Base-by-base conservation (phyloP, 345 rosid genomes). In the Brassica juncea region DNA sequence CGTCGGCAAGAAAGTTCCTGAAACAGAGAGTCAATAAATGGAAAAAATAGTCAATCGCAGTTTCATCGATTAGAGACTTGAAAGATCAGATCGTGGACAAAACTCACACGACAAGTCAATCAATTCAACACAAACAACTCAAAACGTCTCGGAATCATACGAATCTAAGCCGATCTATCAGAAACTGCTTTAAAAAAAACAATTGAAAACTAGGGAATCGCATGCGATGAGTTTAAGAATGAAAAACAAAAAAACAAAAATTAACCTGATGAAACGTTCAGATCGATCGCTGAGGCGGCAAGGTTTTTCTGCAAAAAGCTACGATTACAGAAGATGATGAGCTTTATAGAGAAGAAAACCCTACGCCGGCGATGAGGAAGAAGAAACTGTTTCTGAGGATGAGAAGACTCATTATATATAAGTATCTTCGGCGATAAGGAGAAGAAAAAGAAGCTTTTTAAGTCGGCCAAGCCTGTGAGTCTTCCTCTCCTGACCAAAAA, bases 361-460 rank as follows among this genome's bases (percentile, higher is more conserved):
- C 83, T 76, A 81, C 77, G 70, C 84, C 84, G 67, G 84, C 84
- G 84, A 81, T 34, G 77, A 80, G n/a, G 71, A 81, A 70, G 83
- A 75, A 76, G 73, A 71, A 66, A 11, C 65, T n/a, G 68, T 21
- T 12, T 14, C 65, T 55, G 8, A 54, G 60, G 60, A 5, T 52
- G 57, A 54, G 4, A 16, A 15, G 25, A 76, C 9, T 58, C 83
- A 81, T 81, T 60, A 54, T 77, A 72, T 71, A 78, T 2, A 14
- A 8, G 44, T 14, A 47, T 47, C 55, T 14, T 62, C 77, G 80
- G 79, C 54, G 71, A 79, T n/a, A 28, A 65, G 63, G 47, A 3
- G 73, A 79, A n/a, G 54, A 64, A 21, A 5, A 31, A 27, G 5
- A 9, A 64, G 35, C 10, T 16, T 3, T n/a, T 4, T n/a, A 70